Base-by-base conservation (phyloP, 1,139 yeast species). In the Petasospora fabianii region DNA sequence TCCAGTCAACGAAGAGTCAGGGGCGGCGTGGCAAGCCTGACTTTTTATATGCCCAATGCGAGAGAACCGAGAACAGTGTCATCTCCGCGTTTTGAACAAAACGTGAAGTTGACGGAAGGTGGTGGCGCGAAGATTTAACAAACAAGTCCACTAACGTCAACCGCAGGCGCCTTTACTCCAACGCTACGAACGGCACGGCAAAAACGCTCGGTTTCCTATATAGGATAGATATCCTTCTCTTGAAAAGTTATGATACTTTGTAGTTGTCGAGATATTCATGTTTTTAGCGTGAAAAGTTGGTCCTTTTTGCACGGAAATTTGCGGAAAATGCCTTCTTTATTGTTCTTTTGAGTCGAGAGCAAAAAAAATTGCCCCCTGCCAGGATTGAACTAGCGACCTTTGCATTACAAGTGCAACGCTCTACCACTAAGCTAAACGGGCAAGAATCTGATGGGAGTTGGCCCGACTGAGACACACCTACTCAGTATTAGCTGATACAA, bases 371-470 rank as follows among this genome's bases (percentile, higher is more conserved):
- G 87, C 87, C 87, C 69, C 83, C 77, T 81, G 84, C 85, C 90
- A 83, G 90, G 81, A 80, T 82, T 80, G 88, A 82, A 82, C 88
- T 83, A 80, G 84, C 84, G 90, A 82, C 85, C 90, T 81, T 80
- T 81, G 88, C 90, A 82, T 82, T 81, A 81, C 88, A 82, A 81
- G 88, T 82, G 88, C 87, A 81, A 80, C 88, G 90, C 90, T 82
- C 86, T 82, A 82, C 90, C 90, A 81, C 90, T 82, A 80, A 82
- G 88, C 90, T 82, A 82, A 81, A 72, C 74, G 71, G 86, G 86
- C 86, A 22, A 24, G 16, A 15, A 4, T 13, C 16, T 7, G n/a
- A n/a, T n/a, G n/a, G n/a, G 21, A 8, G n/a, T n/a, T n/a, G n/a
- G n/a, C n/a, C n/a, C n/a, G n/a, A n/a, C n/a, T n/a, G n/a, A n/a